phyloP scores from a whole-genome alignment of 2,329 filamentous ascomycete species.

The Trichophyton schoenleinii region DNA sequence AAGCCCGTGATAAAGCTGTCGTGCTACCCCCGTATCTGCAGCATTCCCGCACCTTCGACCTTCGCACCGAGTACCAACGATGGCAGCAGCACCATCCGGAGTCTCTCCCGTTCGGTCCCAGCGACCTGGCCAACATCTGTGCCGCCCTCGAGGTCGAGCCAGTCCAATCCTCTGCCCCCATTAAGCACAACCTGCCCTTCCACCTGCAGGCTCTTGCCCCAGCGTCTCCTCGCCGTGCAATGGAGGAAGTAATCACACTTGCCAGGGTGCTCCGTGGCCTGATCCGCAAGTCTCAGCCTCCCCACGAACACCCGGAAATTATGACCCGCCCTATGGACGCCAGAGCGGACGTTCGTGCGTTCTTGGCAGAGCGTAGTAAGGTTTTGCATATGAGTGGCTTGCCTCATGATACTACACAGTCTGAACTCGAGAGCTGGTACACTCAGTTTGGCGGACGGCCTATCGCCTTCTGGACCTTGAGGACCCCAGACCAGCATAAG shows the following conservation, averaged over 20 bases:
- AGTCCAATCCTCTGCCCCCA: constrained; percentile 90
- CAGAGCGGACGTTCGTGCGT: constrained; percentile 87
- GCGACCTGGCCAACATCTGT: constrained; percentile 93
- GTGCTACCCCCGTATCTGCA: constrained; percentile 93
- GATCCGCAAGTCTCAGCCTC: constrained; percentile 89
- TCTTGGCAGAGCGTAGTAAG: constrained; percentile 92
- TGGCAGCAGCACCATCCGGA: constrained; percentile 99
- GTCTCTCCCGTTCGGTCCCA: constrained; percentile 90
- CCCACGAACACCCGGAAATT: constrained; percentile 88
- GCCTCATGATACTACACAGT: constrained; percentile 95
- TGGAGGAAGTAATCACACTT: constrained; percentile 94
- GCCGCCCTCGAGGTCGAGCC: constrained; percentile 96
- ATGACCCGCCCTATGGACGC: constrained; percentile 93
- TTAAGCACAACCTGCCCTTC: constrained; percentile 97
- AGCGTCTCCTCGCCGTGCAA: constrained; percentile 85
- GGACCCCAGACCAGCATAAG: constrained; percentile 97
- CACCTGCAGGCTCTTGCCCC: constrained; percentile 92
- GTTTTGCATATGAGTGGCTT: constrained; percentile 95
- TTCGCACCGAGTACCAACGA: constrained; percentile 92
- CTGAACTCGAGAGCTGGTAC: constrained; percentile 98
- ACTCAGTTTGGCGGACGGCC: constrained; percentile 95
- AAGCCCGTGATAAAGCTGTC: constrained; percentile 95
- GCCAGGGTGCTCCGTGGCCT: constrained; percentile 83
- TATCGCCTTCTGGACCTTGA: constrained; percentile 97
- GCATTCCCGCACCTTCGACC: constrained; percentile 92